phyloP scores from a whole-genome alignment of 371 early-diverging fungal species.

The Dinochytrium kinnereticum region DNA sequence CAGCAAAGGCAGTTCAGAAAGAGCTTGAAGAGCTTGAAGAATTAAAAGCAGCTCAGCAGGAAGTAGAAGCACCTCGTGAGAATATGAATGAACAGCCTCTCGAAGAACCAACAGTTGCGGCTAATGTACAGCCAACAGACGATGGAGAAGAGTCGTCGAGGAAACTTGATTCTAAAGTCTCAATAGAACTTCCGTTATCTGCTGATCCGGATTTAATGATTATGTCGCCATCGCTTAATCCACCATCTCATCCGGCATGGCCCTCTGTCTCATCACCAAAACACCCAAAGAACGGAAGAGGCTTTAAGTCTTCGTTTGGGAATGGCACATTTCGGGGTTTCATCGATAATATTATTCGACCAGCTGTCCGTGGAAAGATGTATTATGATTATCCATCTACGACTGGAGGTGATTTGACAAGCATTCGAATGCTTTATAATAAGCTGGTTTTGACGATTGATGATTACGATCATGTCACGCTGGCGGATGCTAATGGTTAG shows the following conservation, averaged over 20 bases:
- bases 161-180: too few species aligned
- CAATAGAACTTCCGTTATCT: background rate
- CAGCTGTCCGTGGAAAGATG: conserved; percentile 7
- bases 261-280: background rate
- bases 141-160: too few species aligned
- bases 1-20: background rate
- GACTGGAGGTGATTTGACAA: conserved; percentile 23
- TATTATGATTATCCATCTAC: conserved; percentile 6
- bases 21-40: background rate
- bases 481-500: conserved; percentile 29
- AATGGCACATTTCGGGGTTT: conserved; percentile 18
- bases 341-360: conserved; percentile 26
- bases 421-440: conserved; percentile 38
- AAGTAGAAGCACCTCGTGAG: conserved; percentile 8
- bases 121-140: too few species aligned
- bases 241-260: background rate
- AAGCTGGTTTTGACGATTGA: conserved; percentile 34
- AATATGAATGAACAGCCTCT: too few species aligned
- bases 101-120: too few species aligned
- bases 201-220: background rate
- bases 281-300: conserved; percentile 1
- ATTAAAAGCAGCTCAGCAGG: conserved; percentile 13
- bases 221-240: conserved; percentile 7
- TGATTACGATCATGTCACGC: conserved; percentile 33
- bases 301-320: background rate